Evolutionary conservation across 2,329 filamentous ascomycete species (phyloP), one percentile per base, ranked within the genome.

Genomic region (Fusarium caatingaense): DNA sequence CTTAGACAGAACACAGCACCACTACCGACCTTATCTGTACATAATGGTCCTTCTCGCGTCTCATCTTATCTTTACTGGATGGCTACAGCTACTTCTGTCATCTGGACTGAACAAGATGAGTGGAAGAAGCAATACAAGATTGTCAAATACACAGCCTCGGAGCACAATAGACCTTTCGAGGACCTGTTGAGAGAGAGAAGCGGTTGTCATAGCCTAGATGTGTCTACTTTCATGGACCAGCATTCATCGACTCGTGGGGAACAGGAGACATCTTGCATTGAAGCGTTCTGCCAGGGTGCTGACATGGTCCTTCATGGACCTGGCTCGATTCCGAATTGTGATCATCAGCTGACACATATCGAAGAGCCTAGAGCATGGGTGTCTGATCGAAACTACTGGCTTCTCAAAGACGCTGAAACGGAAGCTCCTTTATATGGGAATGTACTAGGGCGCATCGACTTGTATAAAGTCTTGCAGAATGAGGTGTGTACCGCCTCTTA

Each of bases 351-450:
- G 46, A 4, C 8, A 15, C 15, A 56, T 16, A 20, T 9, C 2
- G 20, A 57, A 3, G 46, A 30, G 16, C 55, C 46, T 1, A 42
- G 16, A 20, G 55, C 47, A 5, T 53, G 55, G 55, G 37, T 53
- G 4, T 58, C 55, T 1, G 55, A 58, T 18, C 34, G 46, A 18
- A 53, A 58, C 16, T 56, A 56, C 7, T 42, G 55, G 55, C 12
- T 32, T 20, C 18, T 9, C 3, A 21, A 13, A 11, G 34, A n/a
- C n/a, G n/a, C n/a, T n/a, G n/a, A n/a, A n/a, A n/a, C n/a, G n/a
- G n/a, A n/a, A n/a, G n/a, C n/a, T n/a, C n/a, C n/a, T n/a, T n/a
- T n/a, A n/a, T n/a, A n/a, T 21, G 49, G 34, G 13, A 41, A 51
- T 9, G n/a, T 51, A 41, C 11, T 51, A 8, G 32, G 30, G 1